Conservation (phyloP, 1,139 yeast species). For the Pichia sp. region DNA sequence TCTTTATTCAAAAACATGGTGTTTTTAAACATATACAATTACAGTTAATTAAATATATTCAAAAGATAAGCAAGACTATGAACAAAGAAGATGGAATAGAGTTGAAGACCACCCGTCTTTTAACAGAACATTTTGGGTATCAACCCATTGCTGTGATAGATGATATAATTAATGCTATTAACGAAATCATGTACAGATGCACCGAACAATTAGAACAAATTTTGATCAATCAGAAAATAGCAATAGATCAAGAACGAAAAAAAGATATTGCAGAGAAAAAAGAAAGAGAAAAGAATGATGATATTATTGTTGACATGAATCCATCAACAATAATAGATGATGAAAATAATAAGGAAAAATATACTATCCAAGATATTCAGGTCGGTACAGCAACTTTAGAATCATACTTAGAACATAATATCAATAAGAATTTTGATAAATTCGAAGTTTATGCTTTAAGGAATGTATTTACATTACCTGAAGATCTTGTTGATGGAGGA, state of each 20-base stretch:
- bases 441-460: constrained; percentile 78
- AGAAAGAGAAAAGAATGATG: not conserved
- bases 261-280: constrained; percentile 9
- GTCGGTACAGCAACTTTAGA: constrained; percentile 79
- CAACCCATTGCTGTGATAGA: constrained; percentile 85
- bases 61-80: too few species aligned
- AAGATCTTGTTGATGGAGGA: constrained; percentile 60
- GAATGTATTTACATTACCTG: constrained; percentile 69
- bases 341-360: constrained; percentile 12
- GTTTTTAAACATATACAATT: too few species aligned
- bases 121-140: constrained; percentile 83
- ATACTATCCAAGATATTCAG: constrained; percentile 45
- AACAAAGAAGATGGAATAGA: constrained; percentile 3
- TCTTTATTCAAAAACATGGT: too few species aligned
- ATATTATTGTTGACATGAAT: not conserved
- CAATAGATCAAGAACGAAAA: constrained; percentile 16
- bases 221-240: constrained; percentile 36
- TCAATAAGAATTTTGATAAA: constrained; percentile 83
- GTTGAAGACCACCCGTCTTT: constrained; percentile 35
- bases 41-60: too few species aligned
- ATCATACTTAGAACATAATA: constrained; percentile 64
- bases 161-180: constrained; percentile 84
- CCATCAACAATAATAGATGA: not conserved
- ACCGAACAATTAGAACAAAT: constrained; percentile 74
- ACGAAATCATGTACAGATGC: constrained; percentile 78